A percentile compares a stretch with the other conserved stretches of the same genome.
These are phyloP conservation scores for Microdochium trichocladiopsis DNA, from an alignment of 2,329 filamentous ascomycete genomes.

Conservation along the genomic window DNA sequence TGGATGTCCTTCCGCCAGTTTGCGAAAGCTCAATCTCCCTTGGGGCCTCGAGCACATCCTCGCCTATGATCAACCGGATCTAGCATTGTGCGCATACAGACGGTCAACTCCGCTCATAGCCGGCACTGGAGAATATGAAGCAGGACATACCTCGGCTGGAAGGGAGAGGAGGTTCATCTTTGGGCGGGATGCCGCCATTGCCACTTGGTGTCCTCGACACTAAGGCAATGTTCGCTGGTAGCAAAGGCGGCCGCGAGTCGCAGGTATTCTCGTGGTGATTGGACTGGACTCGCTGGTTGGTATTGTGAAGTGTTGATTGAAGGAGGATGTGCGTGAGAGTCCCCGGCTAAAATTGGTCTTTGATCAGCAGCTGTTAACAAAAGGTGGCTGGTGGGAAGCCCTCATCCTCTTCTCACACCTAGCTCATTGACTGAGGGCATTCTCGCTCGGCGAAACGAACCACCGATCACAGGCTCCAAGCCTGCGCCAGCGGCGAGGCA, in stretches of 20 bases:
- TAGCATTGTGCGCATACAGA: background rate
- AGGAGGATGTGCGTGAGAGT: background rate
- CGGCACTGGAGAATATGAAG: background rate
- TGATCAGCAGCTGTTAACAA: background rate
- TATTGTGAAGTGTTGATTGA: background rate
- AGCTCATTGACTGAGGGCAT: background rate
- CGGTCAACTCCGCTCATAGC: background rate
- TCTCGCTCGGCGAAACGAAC: too few species aligned
- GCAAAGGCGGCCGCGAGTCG: background rate
- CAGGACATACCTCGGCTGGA: background rate
- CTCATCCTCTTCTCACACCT: background rate
- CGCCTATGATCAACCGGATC: background rate
- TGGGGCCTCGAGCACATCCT: background rate
- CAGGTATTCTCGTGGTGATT: background rate
- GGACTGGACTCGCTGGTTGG: background rate
- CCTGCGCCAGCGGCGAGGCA: background rate
- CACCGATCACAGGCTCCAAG: too few species aligned
- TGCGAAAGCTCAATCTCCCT: background rate
- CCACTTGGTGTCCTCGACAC: background rate
- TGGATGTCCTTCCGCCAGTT: background rate
- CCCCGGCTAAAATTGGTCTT: background rate
- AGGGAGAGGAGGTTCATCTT: background rate
- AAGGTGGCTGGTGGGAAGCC: background rate
- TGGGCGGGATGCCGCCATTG: background rate
- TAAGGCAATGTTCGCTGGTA: background rate